phyloP scores from a whole-genome alignment of 1,284 basidiomycete genomes.

The Volvariella surrecta region DNA sequence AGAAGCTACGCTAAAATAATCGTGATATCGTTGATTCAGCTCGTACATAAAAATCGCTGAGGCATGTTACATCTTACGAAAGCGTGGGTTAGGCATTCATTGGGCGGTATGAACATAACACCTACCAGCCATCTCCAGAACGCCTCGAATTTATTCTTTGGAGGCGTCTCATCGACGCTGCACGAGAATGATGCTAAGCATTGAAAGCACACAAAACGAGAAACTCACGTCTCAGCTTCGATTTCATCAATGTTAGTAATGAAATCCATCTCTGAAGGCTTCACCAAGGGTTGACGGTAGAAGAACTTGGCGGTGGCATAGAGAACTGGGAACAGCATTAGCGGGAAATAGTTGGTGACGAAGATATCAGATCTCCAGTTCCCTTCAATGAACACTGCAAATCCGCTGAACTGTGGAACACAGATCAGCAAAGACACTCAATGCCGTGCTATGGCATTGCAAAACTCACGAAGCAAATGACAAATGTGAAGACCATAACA shows the following conservation, averaged over 20 bases:
- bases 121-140: constrained; percentile 67
- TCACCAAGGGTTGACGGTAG: constrained; percentile 39
- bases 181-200: constrained; percentile 1
- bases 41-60: no score
- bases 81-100: no score
- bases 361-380: constrained; percentile 54
- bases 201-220: no score
- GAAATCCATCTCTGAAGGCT: constrained; percentile 72
- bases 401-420: constrained; percentile 61
- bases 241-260: constrained; percentile 63
- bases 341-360: constrained; percentile 74
- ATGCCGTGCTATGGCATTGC: neutral
- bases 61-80: no score
- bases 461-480: constrained; percentile 61
- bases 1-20: no score
- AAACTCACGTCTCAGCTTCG: constrained; percentile 52
- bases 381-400: constrained; percentile 66
- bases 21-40: no score
- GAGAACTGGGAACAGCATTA: constrained; percentile 69
- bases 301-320: constrained; percentile 52
- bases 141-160: constrained; percentile 55
- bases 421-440: neutral
- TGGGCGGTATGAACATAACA: neutral
- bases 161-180: constrained; percentile 62
- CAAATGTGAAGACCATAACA: constrained; percentile 37